A percentile compares a stretch with the other conserved stretches of the same genome.
These are phyloP conservation scores for Plasmodium vinckei DNA, from an alignment of 169 alveolate genomes.

Conservation along the genomic window DNA sequence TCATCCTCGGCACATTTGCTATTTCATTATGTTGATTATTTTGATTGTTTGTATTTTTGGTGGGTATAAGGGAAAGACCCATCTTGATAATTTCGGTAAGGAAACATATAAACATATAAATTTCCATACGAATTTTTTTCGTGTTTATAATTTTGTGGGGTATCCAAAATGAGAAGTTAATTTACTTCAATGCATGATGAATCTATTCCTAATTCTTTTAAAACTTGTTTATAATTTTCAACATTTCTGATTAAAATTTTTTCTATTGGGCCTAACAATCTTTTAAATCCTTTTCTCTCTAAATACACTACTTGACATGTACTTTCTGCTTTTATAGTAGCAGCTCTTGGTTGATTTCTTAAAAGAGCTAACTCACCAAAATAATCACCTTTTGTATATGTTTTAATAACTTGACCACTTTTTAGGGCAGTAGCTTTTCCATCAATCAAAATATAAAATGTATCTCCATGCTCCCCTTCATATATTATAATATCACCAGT, in stretches of 20 bases:
- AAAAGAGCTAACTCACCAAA: slow-evolving; percentile 98
- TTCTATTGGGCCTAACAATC: slow-evolving; percentile 96
- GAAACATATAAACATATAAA: no score
- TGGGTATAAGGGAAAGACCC: no score
- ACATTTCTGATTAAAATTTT: slow-evolving; percentile 93
- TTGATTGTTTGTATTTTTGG: no score
- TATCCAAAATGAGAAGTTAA: neutral
- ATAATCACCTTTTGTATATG: slow-evolving; percentile 92
- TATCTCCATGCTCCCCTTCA: slow-evolving; percentile 96
- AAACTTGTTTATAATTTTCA: slow-evolving; percentile 90
- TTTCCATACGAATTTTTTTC: no score
- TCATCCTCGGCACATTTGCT: no score
- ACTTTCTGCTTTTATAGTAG: slow-evolving; percentile 93
- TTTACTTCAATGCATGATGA: slow-evolving; percentile 55
- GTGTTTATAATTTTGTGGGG: no score
- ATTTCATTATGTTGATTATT: no score
- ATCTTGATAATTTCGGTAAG: no score
- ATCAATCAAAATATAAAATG: slow-evolving; percentile 92
- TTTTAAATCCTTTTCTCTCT: slow-evolving; percentile 95
- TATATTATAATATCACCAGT: slow-evolving; percentile 93
- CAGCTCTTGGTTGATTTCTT: slow-evolving; percentile 95
- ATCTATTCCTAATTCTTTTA: slow-evolving; percentile 77
- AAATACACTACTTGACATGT: slow-evolving; percentile 88
- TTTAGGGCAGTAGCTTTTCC: slow-evolving; percentile 95
- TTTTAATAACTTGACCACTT: slow-evolving; percentile 90